phyloP scores from a whole-genome alignment of 257 asterid species.

The Ajuga chamaepitys region DNA sequence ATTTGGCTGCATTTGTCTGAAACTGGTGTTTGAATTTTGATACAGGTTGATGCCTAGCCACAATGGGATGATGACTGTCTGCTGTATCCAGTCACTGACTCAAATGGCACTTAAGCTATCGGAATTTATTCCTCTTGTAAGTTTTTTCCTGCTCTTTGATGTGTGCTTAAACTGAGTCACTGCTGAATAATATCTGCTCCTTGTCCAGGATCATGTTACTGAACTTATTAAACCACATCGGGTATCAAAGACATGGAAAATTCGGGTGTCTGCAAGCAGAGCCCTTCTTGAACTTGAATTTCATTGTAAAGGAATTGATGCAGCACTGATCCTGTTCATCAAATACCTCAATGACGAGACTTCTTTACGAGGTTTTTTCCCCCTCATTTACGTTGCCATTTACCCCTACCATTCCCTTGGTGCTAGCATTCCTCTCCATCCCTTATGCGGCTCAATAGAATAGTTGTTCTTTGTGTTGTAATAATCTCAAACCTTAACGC shows the following conservation, averaged over 20 bases:
- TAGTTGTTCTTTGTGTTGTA: not conserved
- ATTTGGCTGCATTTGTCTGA: not conserved
- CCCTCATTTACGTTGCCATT: not conserved
- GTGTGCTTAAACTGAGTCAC: conserved; percentile 8
- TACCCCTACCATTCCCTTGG: not conserved
- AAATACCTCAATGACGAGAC: conserved; percentile 58
- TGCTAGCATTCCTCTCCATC: not conserved
- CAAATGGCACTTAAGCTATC: conserved; percentile 86
- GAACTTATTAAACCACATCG: conserved; percentile 66
- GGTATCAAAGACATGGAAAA: conserved; percentile 57
- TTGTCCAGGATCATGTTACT: conserved; percentile 60
- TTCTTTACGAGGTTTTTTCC: conserved; percentile 67
- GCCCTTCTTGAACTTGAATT: conserved; percentile 89
- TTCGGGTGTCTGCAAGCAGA: conserved; percentile 77
- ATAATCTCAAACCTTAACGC: not conserved
- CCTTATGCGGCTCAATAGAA: not conserved
- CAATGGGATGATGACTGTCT: conserved; percentile 81
- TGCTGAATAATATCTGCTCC: conserved; percentile 25
- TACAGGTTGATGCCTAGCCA: conserved; percentile 95
- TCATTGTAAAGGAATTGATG: conserved; percentile 74
- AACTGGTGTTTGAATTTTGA: conserved; percentile 9
- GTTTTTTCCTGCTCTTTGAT: conserved; percentile 22
- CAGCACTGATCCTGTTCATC: conserved; percentile 66
- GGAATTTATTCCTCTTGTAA: conserved; percentile 77
- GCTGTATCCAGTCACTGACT: conserved; percentile 75